phyloP scores from a whole-genome alignment of 257 asterid species.

The Nicotiana knightiana region DNA sequence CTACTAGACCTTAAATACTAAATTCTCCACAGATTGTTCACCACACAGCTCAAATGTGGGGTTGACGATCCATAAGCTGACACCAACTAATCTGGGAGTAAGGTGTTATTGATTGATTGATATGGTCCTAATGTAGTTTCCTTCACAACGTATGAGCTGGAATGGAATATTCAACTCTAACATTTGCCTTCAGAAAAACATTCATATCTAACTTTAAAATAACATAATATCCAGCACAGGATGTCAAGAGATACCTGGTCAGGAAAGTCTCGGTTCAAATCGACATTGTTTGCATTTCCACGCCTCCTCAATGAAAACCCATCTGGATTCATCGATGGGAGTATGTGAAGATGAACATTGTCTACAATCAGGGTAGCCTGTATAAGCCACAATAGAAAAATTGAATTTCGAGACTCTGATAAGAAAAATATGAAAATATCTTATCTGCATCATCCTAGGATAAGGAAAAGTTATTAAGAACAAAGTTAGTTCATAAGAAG shows the following conservation, averaged over 20 bases:
- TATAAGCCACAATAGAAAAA: background rate
- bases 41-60: background rate
- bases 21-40: background rate
- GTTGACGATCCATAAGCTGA: background rate
- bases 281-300: slow-evolving; percentile 64
- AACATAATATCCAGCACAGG: background rate
- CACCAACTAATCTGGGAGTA: background rate
- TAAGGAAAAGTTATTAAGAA: background rate
- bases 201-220: background rate
- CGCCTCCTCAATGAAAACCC: slow-evolving; percentile 62
- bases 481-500: background rate
- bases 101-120: background rate
- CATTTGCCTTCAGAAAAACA: background rate
- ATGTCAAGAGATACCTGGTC: slow-evolving; percentile 59
- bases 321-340: slow-evolving; percentile 87
- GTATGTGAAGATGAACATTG: slow-evolving; percentile 71
- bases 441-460: background rate
- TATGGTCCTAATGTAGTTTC: background rate
- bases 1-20: background rate
- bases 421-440: background rate
- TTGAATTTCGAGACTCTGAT: background rate
- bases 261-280: slow-evolving; percentile 81
- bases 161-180: background rate
- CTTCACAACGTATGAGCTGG: background rate
- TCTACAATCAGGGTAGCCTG: slow-evolving; percentile 76